Conservation (phyloP, 345 rosid species). For the Lepidium aucheri region DNA sequence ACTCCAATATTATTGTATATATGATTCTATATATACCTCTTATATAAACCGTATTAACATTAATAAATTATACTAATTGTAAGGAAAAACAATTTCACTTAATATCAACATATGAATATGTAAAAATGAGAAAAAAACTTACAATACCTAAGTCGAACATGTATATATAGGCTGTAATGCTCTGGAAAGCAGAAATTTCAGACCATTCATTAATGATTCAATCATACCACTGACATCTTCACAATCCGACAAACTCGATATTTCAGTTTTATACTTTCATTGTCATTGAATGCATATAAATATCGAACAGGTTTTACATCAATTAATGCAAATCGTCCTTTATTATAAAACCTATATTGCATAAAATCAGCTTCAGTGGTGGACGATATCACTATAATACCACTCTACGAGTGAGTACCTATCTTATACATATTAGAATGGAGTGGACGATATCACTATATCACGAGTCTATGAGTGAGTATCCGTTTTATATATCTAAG, state of each 20-base stretch:
- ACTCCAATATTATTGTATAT: background rate
- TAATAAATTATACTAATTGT: background rate
- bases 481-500: too few relatives aligned
- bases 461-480: too few relatives aligned
- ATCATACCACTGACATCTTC: constrained; percentile 27
- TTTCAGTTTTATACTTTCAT: constrained; percentile 3
- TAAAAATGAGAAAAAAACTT: background rate
- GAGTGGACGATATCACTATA: too few relatives aligned
- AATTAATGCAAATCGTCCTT: background rate
- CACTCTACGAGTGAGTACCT: background rate
- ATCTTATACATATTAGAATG: too few relatives aligned
- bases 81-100: background rate
- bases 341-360: background rate
- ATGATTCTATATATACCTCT: too few relatives aligned
- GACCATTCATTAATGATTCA: constrained; percentile 8
- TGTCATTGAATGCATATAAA: constrained; percentile 15
- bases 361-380: background rate
- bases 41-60: background rate
- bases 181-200: constrained; percentile 17
- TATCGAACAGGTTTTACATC: background rate
- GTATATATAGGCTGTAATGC: constrained; percentile 10
- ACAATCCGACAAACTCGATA: constrained; percentile 18
- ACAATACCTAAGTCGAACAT: background rate
- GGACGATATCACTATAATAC: background rate
- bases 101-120: background rate